Conservation (phyloP, 2,329 filamentous ascomycete genomes). For the Fusarium xyrophilum region DNA sequence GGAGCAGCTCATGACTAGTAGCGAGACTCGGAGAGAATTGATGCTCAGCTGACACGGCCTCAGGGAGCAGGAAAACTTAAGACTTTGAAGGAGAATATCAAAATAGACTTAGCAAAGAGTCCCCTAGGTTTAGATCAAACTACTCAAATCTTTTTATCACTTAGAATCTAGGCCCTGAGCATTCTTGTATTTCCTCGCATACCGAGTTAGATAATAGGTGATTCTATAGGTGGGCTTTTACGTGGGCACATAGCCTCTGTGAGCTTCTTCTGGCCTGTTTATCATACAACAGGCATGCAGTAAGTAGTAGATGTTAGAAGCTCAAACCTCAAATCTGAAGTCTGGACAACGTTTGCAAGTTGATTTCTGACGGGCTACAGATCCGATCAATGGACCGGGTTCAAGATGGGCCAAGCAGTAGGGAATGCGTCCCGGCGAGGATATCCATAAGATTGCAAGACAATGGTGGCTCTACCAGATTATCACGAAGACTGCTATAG, state of each 20-base stretch:
- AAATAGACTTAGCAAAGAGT: not conserved
- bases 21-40: not conserved
- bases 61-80: not conserved
- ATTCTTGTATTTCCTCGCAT: not conserved
- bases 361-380: conserved; percentile 4
- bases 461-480: not conserved
- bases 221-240: not conserved
- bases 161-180: not conserved
- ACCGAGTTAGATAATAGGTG: not conserved
- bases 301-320: not conserved
- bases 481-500: not conserved
- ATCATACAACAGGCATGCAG: not conserved
- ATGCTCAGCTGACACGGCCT: not conserved
- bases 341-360: not conserved
- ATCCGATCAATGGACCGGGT: conserved; percentile 7
- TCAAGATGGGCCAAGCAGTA: not conserved
- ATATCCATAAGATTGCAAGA: not conserved
- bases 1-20: not conserved
- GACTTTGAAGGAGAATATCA: not conserved
- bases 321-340: not conserved
- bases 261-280: conserved; percentile 44
- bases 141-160: not conserved
- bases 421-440: not conserved
- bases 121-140: not conserved
- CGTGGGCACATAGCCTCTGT: not conserved